phyloP scores from a whole-genome alignment of 169 alveolate genomes.

The Eimeria sp. region DNA sequence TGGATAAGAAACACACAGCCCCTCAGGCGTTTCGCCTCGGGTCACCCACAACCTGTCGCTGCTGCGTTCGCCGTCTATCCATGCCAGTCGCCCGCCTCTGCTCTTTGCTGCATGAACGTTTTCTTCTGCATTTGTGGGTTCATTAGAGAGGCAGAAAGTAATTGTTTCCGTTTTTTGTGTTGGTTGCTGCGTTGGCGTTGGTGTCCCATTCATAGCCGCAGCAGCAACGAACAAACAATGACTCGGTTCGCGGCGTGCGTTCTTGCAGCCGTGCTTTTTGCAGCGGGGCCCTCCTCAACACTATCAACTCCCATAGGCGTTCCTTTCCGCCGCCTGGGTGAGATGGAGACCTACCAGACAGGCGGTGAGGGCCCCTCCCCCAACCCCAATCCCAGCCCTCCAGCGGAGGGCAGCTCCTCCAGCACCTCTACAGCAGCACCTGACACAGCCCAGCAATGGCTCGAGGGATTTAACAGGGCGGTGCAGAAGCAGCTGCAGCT shows the following conservation, averaged over 20 bases:
- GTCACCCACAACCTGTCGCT: not conserved
- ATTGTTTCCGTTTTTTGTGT: not conserved
- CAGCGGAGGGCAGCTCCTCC: slow-evolving; percentile 9
- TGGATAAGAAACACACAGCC: not conserved
- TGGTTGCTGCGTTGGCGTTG: not conserved
- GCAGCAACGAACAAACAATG: slow-evolving; percentile 11
- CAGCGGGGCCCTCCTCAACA: slow-evolving; percentile 12
- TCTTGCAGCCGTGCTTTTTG: slow-evolving; percentile 34
- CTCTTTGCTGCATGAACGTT: not conserved
- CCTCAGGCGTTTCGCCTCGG: not conserved
- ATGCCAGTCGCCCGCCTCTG: too few relatives aligned
- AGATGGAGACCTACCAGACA: not conserved
- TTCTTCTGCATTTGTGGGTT: not conserved
- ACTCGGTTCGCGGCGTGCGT: slow-evolving; percentile 47
- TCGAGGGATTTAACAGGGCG: slow-evolving; percentile 1
- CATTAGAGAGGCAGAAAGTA: not conserved
- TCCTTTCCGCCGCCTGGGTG: not conserved
- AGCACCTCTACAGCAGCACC: not conserved
- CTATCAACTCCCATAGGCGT: not conserved
- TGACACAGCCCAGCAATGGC: not conserved
- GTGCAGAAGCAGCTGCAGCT: slow-evolving; percentile 67
- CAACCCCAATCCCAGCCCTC: not conserved
- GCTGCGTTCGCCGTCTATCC: too few relatives aligned
- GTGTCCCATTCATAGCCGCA: not conserved
- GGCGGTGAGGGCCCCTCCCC: not conserved